Evolutionary conservation across 768 basidiomycete species (phyloP).

Genomic region (Tricholoma sp.): DNA sequence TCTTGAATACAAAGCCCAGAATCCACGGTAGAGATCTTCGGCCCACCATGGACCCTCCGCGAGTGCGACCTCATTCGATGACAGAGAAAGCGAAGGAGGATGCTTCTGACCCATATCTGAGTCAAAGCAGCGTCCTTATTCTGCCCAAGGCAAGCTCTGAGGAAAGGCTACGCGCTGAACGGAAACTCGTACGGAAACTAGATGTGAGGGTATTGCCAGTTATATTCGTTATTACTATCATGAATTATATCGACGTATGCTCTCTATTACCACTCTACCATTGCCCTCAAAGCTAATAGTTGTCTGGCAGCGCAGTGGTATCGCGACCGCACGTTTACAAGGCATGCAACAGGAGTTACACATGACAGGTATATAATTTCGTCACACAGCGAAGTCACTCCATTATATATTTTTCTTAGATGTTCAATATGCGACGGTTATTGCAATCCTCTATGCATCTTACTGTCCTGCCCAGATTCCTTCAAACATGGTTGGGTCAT

Average conservation of each 20-base stretch:
- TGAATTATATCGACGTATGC: conserved; percentile 66
- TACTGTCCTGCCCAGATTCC: conserved; percentile 64
- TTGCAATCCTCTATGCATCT: conserved; percentile 51
- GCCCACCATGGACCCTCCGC: not conserved
- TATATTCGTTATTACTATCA: conserved; percentile 53
- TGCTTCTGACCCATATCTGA: conserved; percentile 3
- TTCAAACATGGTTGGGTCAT: conserved; percentile 51
- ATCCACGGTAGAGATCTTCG: not conserved
- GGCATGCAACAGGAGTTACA: conserved; percentile 45
- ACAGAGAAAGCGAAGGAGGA: conserved; percentile 15
- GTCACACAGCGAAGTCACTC: not conserved
- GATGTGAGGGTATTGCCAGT: conserved; percentile 53
- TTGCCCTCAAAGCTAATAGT: not conserved
- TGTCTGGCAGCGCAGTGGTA: conserved; percentile 36
- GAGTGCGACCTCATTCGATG: not conserved
- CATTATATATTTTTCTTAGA: conserved; percentile 27
- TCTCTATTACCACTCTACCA: not conserved
- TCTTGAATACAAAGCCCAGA: not conserved
- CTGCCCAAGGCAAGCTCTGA: conserved; percentile 18
- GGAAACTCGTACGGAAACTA: conserved; percentile 48
- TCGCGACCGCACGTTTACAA: conserved; percentile 46
- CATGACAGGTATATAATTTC: conserved; percentile 31
- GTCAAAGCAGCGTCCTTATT: not conserved
- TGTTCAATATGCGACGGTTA: conserved; percentile 45
- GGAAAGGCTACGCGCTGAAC: conserved; percentile 33